Evolutionary conservation across 768 basidiomycete genomes (phyloP).

Genomic region (Gloeophyllum trabeum): DNA sequence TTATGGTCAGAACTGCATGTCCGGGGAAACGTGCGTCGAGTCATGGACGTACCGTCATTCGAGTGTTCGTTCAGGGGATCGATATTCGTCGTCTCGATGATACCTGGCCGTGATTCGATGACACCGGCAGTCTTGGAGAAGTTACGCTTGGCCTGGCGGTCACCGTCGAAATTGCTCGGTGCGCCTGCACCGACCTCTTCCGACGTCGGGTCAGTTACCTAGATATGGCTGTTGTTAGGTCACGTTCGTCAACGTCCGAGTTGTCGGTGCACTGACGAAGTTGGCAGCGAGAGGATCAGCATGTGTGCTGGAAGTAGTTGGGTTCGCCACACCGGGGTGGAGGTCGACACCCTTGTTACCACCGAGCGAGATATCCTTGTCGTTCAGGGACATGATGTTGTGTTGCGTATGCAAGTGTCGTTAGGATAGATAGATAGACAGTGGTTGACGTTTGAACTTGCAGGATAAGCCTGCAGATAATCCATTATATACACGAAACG

Average conservation of each 20-base stretch:
- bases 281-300: constrained; percentile 26
- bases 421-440: too few species aligned
- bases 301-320: constrained; percentile 24
- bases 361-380: constrained; percentile 14
- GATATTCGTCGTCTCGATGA: constrained; percentile 43
- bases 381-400: too few species aligned
- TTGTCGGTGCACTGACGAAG: constrained; percentile 23
- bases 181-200: constrained; percentile 29
- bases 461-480: too few species aligned
- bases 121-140: constrained; percentile 35
- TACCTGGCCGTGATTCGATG: constrained; percentile 40
- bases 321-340: constrained; percentile 33
- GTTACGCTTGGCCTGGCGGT: constrained; percentile 24
- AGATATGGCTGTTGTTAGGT: background rate
- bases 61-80: constrained; percentile 37
- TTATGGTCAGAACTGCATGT: background rate
- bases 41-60: constrained; percentile 23
- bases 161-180: constrained; percentile 25
- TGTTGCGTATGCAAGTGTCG: too few species aligned
- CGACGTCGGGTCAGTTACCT: constrained; percentile 32
- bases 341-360: constrained; percentile 22
- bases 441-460: too few species aligned
- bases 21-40: background rate
- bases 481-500: too few species aligned
- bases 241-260: background rate